Base-by-base conservation (phyloP, 2,329 filamentous ascomycete genomes). In the Pestalotiopsis fici region DNA sequence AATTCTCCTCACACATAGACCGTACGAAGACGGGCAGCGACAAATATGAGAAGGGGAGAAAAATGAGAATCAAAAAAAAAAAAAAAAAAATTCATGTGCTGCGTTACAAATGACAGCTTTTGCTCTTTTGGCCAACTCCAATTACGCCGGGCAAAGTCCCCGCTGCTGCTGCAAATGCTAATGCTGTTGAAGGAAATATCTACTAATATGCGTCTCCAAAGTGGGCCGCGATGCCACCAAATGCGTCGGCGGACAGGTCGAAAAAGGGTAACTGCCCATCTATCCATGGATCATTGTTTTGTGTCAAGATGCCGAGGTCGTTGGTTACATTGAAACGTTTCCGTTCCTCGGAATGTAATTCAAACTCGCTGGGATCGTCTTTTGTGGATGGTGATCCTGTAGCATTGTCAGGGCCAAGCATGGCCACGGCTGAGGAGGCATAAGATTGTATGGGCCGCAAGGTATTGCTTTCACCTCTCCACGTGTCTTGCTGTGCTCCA, bases 221-320 rank as follows among this genome's bases (percentile, higher is more conserved):
- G 25, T 64, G 62, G 12, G 21, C 39, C 25, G 21, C 21, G 4
- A 64, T n/a, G 28, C 35, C 47, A 31, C 35, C 47, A 31, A 27
- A 65, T 11, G 28, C 28, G 11, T 57, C 50, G 23, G 50, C 21
- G 6, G 63, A 50, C 13, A 59, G 54, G 63, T 57, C 50, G 54
- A 65, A 65, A 21, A 57, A 57, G 18, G 63, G 63, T 25, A 57
- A 35, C 3, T 50, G 31, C 21, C 31, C 50, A 43, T 69, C 64
- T 15, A 62, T 35, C 67, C 67, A 68, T 5, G 65, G 60, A 23
- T 68, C 67, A 31, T 68, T 62, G 64, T 66, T 66, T 23, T 68
- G 67, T 35, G 67, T 68, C 47, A 68, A 35, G n/a, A 68, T 66
- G 18, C 60, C 60, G 6, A 68, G 55, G 39, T 68, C 67, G 28